These are phyloP conservation scores for Aspergillus arachidicola DNA, from an alignment of 2,329 filamentous ascomycete genomes.

Conservation along the genomic window DNA sequence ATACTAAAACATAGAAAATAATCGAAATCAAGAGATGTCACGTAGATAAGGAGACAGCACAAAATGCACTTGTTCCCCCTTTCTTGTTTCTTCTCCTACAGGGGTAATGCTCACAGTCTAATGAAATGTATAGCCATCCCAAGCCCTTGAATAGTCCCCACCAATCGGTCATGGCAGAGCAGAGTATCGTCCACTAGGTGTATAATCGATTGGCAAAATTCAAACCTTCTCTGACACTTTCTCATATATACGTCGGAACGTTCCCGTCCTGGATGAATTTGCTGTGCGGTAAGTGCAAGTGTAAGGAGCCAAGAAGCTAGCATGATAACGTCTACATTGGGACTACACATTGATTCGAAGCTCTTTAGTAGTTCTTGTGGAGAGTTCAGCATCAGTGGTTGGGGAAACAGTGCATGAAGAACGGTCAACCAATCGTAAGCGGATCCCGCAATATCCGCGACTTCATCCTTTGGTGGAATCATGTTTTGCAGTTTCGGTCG, in stretches of 20 bases:
- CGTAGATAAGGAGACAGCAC: background rate
- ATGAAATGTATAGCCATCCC: slow-evolving; percentile 35
- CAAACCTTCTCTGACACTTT: slow-evolving; percentile 4
- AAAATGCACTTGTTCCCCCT: background rate
- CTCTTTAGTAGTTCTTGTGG: slow-evolving; percentile 13
- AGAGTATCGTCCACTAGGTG: slow-evolving; percentile 16
- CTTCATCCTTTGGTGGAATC: slow-evolving; percentile 18
- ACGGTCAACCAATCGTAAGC: slow-evolving; percentile 20
- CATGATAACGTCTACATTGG: slow-evolving; percentile 15
- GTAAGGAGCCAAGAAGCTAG: slow-evolving; percentile 21
- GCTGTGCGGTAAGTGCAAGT: slow-evolving; percentile 19
- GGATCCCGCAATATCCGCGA: slow-evolving; percentile 10
- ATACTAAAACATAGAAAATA: too few relatives aligned
- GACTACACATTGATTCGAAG: slow-evolving; percentile 18
- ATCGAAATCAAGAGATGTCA: too few relatives aligned
- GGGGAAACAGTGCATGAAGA: slow-evolving; percentile 18
- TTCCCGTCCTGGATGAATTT: slow-evolving; percentile 5
- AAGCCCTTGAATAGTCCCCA: slow-evolving; percentile 16
- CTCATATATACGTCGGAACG: background rate
- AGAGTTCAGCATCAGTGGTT: slow-evolving; percentile 14
- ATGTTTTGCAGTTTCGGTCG: slow-evolving; percentile 18
- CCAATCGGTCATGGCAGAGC: slow-evolving; percentile 19
- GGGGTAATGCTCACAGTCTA: slow-evolving; percentile 34
- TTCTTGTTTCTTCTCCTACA: background rate
- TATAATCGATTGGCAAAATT: slow-evolving; percentile 12